Conservation (phyloP, 202 grass and related monocot genomes). For the Carex sylvatica region DNA sequence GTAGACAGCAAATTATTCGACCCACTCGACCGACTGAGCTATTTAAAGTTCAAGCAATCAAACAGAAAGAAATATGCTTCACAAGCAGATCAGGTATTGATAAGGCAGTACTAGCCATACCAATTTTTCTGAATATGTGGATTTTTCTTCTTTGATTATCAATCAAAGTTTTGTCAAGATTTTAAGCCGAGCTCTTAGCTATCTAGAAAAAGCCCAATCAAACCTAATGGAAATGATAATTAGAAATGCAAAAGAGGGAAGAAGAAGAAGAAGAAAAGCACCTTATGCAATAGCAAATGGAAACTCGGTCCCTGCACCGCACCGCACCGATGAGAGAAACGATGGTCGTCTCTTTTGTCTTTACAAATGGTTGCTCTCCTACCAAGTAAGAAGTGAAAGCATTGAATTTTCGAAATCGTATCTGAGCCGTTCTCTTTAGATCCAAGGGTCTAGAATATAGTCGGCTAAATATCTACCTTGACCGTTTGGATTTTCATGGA, state of each 20-base stretch:
- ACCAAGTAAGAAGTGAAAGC: background rate
- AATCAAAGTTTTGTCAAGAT: background rate
- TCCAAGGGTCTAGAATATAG: background rate
- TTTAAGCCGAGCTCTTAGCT: background rate
- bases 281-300: background rate
- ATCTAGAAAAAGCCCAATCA: background rate
- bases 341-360: background rate
- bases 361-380: background rate
- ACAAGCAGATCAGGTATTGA: background rate
- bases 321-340: background rate
- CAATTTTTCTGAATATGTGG: background rate
- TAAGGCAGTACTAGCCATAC: background rate
- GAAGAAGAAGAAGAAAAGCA: background rate
- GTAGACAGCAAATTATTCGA: background rate
- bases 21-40: background rate
- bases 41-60: background rate
- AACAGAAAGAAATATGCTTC: background rate
- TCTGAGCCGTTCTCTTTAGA: background rate
- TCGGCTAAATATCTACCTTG: background rate
- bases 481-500: background rate
- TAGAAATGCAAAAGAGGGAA: background rate
- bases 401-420: background rate
- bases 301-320: background rate
- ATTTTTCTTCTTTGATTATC: background rate
- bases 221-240: background rate